These are phyloP conservation scores for Mycena sanguinolenta DNA, from an alignment of 768 basidiomycete species.

Conservation along the genomic window DNA sequence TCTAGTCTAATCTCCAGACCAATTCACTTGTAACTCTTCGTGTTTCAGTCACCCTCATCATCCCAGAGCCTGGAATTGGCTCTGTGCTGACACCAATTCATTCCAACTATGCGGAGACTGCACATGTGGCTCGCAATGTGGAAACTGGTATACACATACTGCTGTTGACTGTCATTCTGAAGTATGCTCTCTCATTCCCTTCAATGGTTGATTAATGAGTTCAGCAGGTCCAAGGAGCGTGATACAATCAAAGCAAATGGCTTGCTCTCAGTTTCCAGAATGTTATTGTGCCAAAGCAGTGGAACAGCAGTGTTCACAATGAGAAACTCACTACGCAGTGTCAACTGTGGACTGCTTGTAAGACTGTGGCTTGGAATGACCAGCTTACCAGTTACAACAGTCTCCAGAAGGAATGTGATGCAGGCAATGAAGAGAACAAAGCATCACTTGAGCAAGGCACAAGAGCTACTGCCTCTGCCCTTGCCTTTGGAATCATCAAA, in stretches of 20 bases:
- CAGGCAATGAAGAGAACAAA: background rate
- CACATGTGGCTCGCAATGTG: background rate
- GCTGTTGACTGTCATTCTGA: background rate
- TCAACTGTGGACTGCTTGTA: background rate
- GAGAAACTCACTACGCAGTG: conserved; percentile 16
- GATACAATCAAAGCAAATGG: background rate
- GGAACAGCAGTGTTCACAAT: conserved; percentile 6
- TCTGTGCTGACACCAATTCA: no score
- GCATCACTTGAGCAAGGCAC: background rate
- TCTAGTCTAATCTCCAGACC: no score
- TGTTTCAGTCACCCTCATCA: no score
- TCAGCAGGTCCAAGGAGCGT: background rate
- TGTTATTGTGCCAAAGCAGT: conserved; percentile 2
- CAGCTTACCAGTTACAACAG: background rate
- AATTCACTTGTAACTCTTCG: no score
- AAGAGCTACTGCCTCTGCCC: no score
- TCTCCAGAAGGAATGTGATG: background rate
- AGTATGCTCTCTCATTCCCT: background rate
- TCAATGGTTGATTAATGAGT: no score
- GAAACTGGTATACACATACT: background rate
- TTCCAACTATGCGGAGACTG: background rate
- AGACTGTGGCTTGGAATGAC: background rate
- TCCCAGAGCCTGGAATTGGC: no score
- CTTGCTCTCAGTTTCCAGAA: background rate
- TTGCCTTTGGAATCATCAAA: no score